These are phyloP conservation scores for Nicotiana rustica DNA, from an alignment of 305 asterid species.

Conservation along the genomic window DNA sequence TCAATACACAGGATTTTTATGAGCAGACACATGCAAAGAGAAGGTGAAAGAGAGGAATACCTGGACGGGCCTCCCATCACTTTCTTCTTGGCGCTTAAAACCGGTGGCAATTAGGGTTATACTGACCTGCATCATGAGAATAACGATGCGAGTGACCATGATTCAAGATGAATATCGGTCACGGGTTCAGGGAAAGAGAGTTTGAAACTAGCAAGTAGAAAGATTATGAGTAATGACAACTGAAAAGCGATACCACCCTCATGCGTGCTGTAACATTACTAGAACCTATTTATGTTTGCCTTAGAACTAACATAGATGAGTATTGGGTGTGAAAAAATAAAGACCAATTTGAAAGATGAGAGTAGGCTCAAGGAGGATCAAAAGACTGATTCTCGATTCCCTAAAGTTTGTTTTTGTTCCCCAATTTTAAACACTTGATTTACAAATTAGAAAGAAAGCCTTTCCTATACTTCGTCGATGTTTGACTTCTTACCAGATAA, in stretches of 20 bases:
- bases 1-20: background rate
- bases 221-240: background rate
- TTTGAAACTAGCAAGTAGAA: background rate
- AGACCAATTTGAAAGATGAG: too few relatives aligned
- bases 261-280: background rate
- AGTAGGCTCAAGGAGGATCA: too few relatives aligned
- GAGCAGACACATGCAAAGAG: background rate
- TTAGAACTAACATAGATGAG: background rate
- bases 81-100: conserved; percentile 90
- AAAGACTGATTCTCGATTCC: too few relatives aligned
- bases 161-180: conserved; percentile 21
- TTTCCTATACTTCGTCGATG: background rate
- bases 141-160: conserved; percentile 37
- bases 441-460: conserved; percentile 16
- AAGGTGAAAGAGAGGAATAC: conserved; percentile 40
- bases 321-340: background rate
- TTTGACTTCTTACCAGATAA: background rate
- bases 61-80: conserved; percentile 73
- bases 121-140: conserved; percentile 57
- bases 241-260: background rate
- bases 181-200: conserved; percentile 6
- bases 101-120: conserved; percentile 94
- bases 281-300: background rate
- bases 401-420: background rate
- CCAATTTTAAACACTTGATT: background rate